phyloP scores from a whole-genome alignment of 2,329 filamentous ascomycete genomes.

The Chaetoscypha palmicola region DNA sequence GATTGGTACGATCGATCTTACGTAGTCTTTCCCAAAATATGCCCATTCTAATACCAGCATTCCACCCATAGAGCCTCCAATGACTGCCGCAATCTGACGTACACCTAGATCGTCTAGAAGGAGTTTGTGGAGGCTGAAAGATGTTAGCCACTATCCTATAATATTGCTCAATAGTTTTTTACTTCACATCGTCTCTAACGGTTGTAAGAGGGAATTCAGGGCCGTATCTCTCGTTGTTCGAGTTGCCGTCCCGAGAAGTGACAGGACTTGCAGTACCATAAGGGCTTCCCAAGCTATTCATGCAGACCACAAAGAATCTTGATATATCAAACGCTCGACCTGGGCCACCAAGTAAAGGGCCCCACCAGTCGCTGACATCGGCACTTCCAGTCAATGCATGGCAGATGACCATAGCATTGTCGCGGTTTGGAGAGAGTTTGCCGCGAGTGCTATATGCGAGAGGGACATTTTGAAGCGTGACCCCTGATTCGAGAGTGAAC shows the following conservation, averaged over 20 bases:
- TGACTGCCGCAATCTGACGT: slow-evolving; percentile 67
- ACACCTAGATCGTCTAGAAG: slow-evolving; percentile 76
- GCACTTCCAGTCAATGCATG: slow-evolving; percentile 81
- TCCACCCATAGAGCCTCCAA: slow-evolving; percentile 80
- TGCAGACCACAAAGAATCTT: slow-evolving; percentile 77
- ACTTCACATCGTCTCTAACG: slow-evolving; percentile 92
- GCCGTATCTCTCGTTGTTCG: slow-evolving; percentile 70
- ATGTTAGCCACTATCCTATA: slow-evolving; percentile 14
- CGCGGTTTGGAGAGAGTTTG: slow-evolving; percentile 48
- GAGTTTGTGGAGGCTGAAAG: slow-evolving; percentile 65
- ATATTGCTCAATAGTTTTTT: slow-evolving; percentile 33
- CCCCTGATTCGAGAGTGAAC: slow-evolving; percentile 90
- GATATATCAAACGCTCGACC: slow-evolving; percentile 76
- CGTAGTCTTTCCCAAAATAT: slow-evolving; percentile 82
- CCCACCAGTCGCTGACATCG: slow-evolving; percentile 85
- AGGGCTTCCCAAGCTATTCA: slow-evolving; percentile 79
- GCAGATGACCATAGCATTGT: slow-evolving; percentile 71
- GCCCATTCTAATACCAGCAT: slow-evolving; percentile 91
- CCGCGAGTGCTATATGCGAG: slow-evolving; percentile 62
- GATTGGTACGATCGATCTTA: slow-evolving; percentile 73
- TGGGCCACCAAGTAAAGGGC: slow-evolving; percentile 68
- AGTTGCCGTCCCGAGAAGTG: slow-evolving; percentile 78
- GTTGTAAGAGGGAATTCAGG: slow-evolving; percentile 96
- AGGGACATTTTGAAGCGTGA: slow-evolving; percentile 68
- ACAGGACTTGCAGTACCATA: slow-evolving; percentile 85